Base-by-base conservation (phyloP, 495 filamentous ascomycete species). In the Physcia stellaris region DNA sequence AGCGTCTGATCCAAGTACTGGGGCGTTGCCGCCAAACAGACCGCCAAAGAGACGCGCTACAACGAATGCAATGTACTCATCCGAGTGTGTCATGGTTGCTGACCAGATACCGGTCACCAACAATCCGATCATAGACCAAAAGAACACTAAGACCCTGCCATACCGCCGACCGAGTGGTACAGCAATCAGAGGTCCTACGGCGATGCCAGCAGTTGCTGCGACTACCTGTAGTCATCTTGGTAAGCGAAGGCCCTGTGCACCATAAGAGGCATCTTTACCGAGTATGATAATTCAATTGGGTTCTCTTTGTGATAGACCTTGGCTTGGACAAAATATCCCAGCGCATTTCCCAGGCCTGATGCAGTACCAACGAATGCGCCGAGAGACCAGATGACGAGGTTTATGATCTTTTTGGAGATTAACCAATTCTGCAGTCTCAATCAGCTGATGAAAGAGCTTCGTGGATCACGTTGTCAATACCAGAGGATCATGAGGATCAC, bases 41-140 rank as follows among this genome's bases (percentile, higher is more conserved):
- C 57, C 56, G 21, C 39, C 41, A 26, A 59, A 51, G 22, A 55
- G 40, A 23, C 59, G 50, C 4, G 59, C 57, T 5, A 59, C 38
- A n/a, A 55, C 42, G 28, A 60, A 61, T 22, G 43, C n/a, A 24
- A 56, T 48, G 37, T 58, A 60, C n/a, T 60, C 43, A 33, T 48
- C 35, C 12, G 18, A 15, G 11, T 38, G 20, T 12, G 54, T 60
- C 52, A 57, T 57, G 5, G 35, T 21, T 7, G 52, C 55, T 3
- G 48, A 37, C 57, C 57, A 60, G 7, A 58, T 45, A 21, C 39
- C 33, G 37, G 46, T 46, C 1, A 22, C 35, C n/a, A 54, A 21
- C 23, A 33, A 23, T 24, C 33, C 50, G 10, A 60, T 20, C 4
- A 56, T 17, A 19, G 50, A 48, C 58, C 56, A 61, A 29, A 61